Conservation (phyloP, 768 basidiomycete species). For the Exsudoporus frostii region DNA sequence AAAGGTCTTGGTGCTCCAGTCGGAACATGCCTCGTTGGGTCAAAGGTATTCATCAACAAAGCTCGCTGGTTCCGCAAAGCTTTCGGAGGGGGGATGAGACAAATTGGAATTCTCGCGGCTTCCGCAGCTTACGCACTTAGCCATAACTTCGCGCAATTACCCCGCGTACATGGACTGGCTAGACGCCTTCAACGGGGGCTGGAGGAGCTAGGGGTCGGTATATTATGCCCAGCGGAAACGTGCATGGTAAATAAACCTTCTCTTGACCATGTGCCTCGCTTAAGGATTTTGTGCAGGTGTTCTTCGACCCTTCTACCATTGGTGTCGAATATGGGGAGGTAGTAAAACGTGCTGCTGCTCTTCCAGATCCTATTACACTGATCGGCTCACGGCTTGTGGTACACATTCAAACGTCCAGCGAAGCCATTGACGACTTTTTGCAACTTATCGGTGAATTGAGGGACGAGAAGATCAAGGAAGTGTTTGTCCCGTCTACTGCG, state of each 20-base stretch:
- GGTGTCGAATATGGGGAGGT: conserved; percentile 71
- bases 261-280: not conserved
- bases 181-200: conserved; percentile 67
- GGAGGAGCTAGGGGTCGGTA: conserved; percentile 66
- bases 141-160: conserved; percentile 75
- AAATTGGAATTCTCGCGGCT: conserved; percentile 83
- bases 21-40: conserved; percentile 82
- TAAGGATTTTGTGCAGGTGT: conserved; percentile 48
- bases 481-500: conserved; percentile 27
- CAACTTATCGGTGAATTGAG: conserved; percentile 56
- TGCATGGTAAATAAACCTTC: conserved; percentile 69
- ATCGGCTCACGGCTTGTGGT: conserved; percentile 79
- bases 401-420: conserved; percentile 79
- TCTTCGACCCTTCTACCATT: conserved; percentile 73
- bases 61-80: conserved; percentile 90
- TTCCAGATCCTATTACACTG: conserved; percentile 67
- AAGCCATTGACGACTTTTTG: conserved; percentile 82
- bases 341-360: conserved; percentile 52
- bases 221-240: conserved; percentile 75
- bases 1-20: conserved; percentile 93
- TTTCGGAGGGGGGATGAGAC: conserved; percentile 94
- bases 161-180: conserved; percentile 72
- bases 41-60: conserved; percentile 68
- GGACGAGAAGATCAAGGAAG: conserved; percentile 62
- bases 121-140: conserved; percentile 83